Evolutionary conservation across 306 rosid genomes (phyloP), one percentile per base, ranked within the genome.

Genomic region (Acacia melanoxylon): DNA sequence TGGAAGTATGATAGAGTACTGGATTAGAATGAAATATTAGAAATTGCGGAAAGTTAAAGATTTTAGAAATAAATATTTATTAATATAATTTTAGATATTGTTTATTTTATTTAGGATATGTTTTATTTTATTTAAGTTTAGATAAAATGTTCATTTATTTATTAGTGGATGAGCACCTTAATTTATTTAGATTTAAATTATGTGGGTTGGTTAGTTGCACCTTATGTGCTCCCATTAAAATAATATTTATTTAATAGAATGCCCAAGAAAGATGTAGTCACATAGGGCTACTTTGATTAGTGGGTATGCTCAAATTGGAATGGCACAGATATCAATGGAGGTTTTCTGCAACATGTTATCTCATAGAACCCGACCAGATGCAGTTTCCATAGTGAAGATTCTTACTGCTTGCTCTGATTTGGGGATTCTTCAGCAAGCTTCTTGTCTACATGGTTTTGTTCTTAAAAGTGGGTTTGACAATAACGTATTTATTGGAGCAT

Each of bases 191-290:
- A n/a, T n/a, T n/a, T n/a, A n/a, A n/a, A n/a, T n/a, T n/a, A n/a
- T n/a, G n/a, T n/a, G n/a, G n/a, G n/a, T 27, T 27, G 29, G 29
- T 27, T 27, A 27, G 29, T 27, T 27, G 29, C 29, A 27, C 1
- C n/a, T n/a, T n/a, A n/a, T n/a, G n/a, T n/a, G n/a, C n/a, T n/a
- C n/a, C n/a, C n/a, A 27, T 27, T 27, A 27, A 27, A 27, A 27
- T 27, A 69, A 72, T 44, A 66, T 92, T 73, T 94, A 27, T 27
- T 94, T 83, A 52, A 83, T 74, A 89, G 88, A 86, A 89, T 88
- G 89, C 90, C 94, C 52, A 79, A 84, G 80, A 92, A 90, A 82
- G 98, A 92, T 81, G 94, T 90, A 75, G 88, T 94, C 86, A 83
- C 91, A 72, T 92, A 1, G 90, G 91, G 96, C 90, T 81, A 91